Conservation (phyloP, 768 basidiomycete species). For the Tephrocybe sp. region DNA sequence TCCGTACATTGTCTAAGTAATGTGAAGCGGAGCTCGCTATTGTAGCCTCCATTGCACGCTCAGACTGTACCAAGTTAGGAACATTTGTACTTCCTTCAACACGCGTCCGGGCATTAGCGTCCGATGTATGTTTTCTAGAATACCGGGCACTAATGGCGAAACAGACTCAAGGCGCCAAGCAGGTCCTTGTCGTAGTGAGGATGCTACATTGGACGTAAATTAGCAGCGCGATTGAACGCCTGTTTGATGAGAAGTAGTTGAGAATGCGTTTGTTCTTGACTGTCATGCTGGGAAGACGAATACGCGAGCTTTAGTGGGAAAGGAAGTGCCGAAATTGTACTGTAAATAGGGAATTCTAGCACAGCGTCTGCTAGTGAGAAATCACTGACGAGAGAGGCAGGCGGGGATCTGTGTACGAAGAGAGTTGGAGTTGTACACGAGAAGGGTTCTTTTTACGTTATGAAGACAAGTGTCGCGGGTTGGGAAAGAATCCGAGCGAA, state of each 20-base stretch:
- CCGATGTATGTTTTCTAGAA: conserved; percentile 8
- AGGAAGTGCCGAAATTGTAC: background rate
- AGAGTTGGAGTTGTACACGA: background rate
- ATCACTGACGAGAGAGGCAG: background rate
- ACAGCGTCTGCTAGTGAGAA: background rate
- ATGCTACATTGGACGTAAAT: background rate
- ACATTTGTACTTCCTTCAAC: background rate
- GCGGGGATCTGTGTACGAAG: conserved; percentile 15
- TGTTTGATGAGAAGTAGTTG: background rate
- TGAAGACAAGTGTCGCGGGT: conserved; percentile 6
- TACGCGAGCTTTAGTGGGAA: background rate
- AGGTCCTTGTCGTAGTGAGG: background rate
- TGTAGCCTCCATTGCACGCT: background rate
- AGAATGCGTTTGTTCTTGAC: background rate
- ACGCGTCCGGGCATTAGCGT: no score
- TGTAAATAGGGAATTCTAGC: no score
- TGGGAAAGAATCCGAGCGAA: conserved; percentile 9
- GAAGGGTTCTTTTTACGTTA: conserved; percentile 8
- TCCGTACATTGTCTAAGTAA: background rate
- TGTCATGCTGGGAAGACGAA: background rate
- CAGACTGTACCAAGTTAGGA: no score
- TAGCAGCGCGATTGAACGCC: background rate
- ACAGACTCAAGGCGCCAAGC: conserved; percentile 5
- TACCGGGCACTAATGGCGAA: conserved; percentile 10
- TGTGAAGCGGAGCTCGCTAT: background rate